A percentile compares a stretch with the other conserved stretches of the same genome.
phyloP scores from a whole-genome alignment of 169 alveolate genomes.

The Cryptosporidium parvum region DNA sequence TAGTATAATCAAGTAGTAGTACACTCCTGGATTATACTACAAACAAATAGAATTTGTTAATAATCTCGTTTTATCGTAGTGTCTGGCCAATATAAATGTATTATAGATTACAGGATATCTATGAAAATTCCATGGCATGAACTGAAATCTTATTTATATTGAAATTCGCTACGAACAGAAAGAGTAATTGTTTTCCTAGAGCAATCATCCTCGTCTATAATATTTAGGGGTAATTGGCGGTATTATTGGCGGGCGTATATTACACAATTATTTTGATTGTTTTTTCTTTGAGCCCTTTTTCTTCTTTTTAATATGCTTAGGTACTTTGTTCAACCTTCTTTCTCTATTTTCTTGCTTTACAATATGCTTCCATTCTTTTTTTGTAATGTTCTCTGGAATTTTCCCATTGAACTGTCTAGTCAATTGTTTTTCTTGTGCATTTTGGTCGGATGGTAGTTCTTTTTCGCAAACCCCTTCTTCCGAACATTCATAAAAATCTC shows the following conservation, averaged over 20 bases:
- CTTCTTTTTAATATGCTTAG: slow-evolving; percentile 86
- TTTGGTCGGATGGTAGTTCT: neutral
- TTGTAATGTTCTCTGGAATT: slow-evolving; percentile 86
- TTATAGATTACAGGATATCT: neutral
- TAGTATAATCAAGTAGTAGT: slow-evolving; percentile 8
- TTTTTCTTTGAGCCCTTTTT: slow-evolving; percentile 76
- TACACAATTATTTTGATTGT: slow-evolving; percentile 38
- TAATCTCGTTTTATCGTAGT: slow-evolving; percentile 56
- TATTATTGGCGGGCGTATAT: neutral
- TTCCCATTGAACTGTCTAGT: slow-evolving; percentile 79
- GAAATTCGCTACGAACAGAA: slow-evolving; percentile 64
- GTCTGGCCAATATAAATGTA: slow-evolving; percentile 61
- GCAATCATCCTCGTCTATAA: neutral
- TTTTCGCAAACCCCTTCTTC: slow-evolving; percentile 6
- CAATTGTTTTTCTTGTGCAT: neutral
- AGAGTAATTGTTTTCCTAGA: neutral
- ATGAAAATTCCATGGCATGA: neutral
- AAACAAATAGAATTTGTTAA: slow-evolving; percentile 43
- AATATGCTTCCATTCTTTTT: slow-evolving; percentile 87
- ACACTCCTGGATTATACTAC: slow-evolving; percentile 31
- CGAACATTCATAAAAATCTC: neutral
- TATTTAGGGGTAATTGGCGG: slow-evolving; percentile 11
- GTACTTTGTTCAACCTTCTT: slow-evolving; percentile 84
- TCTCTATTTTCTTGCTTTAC: slow-evolving; percentile 86
- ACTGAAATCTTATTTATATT: neutral